Evolutionary conservation across 2,329 filamentous ascomycete species (phyloP), one percentile per base, ranked within the genome.

Genomic region (Talaromyces sp.): DNA sequence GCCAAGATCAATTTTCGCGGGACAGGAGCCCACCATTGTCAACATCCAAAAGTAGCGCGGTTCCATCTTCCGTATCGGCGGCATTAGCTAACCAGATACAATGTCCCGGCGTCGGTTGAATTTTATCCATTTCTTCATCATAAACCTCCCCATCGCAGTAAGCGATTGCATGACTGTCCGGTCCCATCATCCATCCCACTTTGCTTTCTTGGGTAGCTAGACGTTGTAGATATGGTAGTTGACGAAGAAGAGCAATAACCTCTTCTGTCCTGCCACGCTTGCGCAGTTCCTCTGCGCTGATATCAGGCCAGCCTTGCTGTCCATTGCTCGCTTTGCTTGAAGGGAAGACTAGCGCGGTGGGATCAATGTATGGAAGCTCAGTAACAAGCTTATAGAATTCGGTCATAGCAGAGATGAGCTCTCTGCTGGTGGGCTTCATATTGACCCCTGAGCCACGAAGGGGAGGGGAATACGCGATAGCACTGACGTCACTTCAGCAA

Each of bases 41-140:
- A 1, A 37, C n/a, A 60, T 63, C 61, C 9, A 63, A 35, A 16
- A 63, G 48, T 12, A 63, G 6, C 3, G 28, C 61, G 23, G 28
- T 4, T 11, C 57, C 61, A 60, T 60, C n/a, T 8, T 39, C 31
- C 16, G 39, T 39, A 3, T 56, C 25, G 4, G 40, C 21, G 7
- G 58, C 18, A 28, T 60, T 42, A 2, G 61, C 50, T 6, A 63
- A n/a, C 61, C 61, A 63, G 21, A 63, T 56, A 50, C 61, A 63
- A 50, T 63, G 61, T 39, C 39, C 57, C 39, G 61, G 61, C 2
- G 61, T 63, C n/a, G 61, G 48, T 23, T 63, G 61, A 23, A 57
- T 60, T 8, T 39, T 39, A 37, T 63, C 57, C 57, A 63, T 31
- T 12, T 60, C 33, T n/a, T 48, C 48, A 25, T 46, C 40, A 31